These are phyloP conservation scores for Saccharomycopsis malanga DNA, from an alignment of 805 yeast species.

Conservation along the genomic window DNA sequence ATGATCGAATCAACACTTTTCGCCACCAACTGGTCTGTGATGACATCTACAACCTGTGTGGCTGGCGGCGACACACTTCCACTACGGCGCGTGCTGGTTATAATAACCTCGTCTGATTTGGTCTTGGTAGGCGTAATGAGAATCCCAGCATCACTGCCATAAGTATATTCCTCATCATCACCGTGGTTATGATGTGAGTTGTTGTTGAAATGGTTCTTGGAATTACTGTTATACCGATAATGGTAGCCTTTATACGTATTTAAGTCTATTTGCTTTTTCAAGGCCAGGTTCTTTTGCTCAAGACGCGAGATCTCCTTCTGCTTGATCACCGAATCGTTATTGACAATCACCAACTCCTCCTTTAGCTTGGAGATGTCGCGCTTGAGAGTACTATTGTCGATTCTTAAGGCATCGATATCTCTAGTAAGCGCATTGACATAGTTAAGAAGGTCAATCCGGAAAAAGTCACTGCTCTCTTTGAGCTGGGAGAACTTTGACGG, in stretches of 20 bases:
- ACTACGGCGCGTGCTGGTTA: neutral
- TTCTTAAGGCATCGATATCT: constrained; percentile 10
- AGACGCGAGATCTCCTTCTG: constrained; percentile 19
- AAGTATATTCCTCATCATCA: neutral
- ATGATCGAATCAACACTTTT: constrained; percentile 12
- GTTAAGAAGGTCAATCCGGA: constrained; percentile 20
- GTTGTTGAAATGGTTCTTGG: neutral
- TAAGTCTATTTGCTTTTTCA: constrained; percentile 15
- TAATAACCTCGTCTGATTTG: neutral
- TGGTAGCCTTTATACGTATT: constrained; percentile 14
- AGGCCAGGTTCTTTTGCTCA: constrained; percentile 5
- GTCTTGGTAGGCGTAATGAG: neutral
- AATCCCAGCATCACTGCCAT: neutral
- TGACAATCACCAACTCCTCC: constrained; percentile 19
- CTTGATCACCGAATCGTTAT: constrained; percentile 17
- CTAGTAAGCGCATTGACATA: constrained; percentile 15
- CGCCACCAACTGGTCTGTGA: constrained; percentile 5
- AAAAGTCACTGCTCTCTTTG: constrained; percentile 16
- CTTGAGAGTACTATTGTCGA: constrained; percentile 12
- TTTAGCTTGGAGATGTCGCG: constrained; percentile 13
- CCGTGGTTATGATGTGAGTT: neutral
- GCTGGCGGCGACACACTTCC: neutral
- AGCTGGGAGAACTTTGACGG: constrained; percentile 14
- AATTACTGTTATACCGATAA: constrained; percentile 6
- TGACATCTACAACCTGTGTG: neutral